Evolutionary conservation across 2,329 filamentous ascomycete species (phyloP).

Genomic region (Penicillium olsonii): DNA sequence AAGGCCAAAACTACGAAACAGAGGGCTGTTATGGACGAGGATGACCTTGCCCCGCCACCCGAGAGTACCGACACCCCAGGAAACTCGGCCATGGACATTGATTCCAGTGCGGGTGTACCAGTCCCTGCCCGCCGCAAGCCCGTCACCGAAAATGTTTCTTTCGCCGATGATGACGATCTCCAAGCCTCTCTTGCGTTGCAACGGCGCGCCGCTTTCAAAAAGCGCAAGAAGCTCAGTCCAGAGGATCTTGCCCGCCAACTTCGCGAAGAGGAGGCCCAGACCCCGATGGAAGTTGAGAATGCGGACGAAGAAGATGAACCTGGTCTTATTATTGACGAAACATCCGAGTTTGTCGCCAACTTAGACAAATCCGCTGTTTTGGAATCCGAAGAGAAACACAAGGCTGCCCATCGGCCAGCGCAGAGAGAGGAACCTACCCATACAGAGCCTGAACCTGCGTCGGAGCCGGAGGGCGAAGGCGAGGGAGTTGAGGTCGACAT

Average conservation of each 20-base stretch:
- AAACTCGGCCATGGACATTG: slow-evolving; percentile 70
- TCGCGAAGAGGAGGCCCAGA: slow-evolving; percentile 59
- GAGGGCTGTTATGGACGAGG: slow-evolving; percentile 62
- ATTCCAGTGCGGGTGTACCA: slow-evolving; percentile 52
- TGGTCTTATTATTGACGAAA: slow-evolving; percentile 92
- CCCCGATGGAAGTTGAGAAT: slow-evolving; percentile 62
- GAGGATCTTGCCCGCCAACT: slow-evolving; percentile 85
- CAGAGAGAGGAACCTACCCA: slow-evolving; percentile 17
- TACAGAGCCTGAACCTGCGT: background rate
- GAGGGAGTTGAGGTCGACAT: slow-evolving; percentile 58
- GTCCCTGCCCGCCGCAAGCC: slow-evolving; percentile 59
- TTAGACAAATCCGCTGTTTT: slow-evolving; percentile 67
- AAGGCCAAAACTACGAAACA: slow-evolving; percentile 76
- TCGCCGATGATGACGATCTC: slow-evolving; percentile 90
- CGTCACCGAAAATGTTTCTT: slow-evolving; percentile 65
- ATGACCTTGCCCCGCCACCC: slow-evolving; percentile 53
- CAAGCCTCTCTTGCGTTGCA: slow-evolving; percentile 84
- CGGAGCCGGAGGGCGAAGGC: slow-evolving; percentile 43
- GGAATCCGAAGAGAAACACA: slow-evolving; percentile 51
- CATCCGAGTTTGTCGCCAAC: slow-evolving; percentile 89
- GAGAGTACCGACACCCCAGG: slow-evolving; percentile 44
- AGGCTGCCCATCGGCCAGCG: slow-evolving; percentile 34
- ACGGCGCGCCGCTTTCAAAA: slow-evolving; percentile 81
- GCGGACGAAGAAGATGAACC: slow-evolving; percentile 53
- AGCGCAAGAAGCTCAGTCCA: slow-evolving; percentile 81